These are phyloP conservation scores for Annulohypoxylon stygium DNA, from an alignment of 495 filamentous ascomycete species.

Conservation along the genomic window DNA sequence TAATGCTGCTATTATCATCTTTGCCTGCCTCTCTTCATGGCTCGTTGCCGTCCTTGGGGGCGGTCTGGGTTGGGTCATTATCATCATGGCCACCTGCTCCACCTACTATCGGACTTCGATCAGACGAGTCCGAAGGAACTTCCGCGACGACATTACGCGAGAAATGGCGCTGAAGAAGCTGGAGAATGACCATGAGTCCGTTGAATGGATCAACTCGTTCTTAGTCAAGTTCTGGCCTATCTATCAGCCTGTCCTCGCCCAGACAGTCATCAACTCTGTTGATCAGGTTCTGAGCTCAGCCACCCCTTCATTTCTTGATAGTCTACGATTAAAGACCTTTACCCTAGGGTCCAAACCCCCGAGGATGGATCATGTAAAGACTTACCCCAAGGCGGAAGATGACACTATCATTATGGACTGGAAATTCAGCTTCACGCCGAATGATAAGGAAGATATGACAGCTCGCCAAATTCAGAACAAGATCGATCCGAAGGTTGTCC, in stretches of 20 bases:
- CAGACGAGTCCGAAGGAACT: conserved; percentile 93
- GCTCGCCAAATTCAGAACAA: conserved; percentile 90
- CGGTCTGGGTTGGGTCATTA: conserved; percentile 90
- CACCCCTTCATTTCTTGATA: conserved; percentile 93
- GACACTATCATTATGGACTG: conserved; percentile 99
- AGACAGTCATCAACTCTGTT: conserved; percentile 91
- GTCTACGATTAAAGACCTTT: conserved; percentile 90
- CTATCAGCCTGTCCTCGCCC: conserved; percentile 91
- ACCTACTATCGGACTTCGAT: conserved; percentile 98
- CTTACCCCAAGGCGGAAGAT: conserved; percentile 94
- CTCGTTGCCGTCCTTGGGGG: conserved; percentile 88
- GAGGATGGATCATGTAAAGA: conserved; percentile 96
- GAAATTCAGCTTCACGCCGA: conserved; percentile 99
- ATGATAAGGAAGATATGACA: conserved; percentile 92
- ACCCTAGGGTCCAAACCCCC: conserved; percentile 94
- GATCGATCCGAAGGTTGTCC: conserved; percentile 94
- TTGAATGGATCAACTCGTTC: conserved; percentile 99
- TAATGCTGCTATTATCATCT: conserved; percentile 90
- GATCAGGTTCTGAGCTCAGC: conserved; percentile 94
- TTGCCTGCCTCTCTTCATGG: conserved; percentile 93
- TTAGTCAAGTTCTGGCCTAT: conserved; percentile 99
- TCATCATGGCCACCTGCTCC: conserved; percentile 89
- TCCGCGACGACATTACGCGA: conserved; percentile 92
- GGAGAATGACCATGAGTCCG: conserved; percentile 90
- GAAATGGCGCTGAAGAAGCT: conserved; percentile 90